Conservation (phyloP, 495 filamentous ascomycete genomes). For the Penicillium daleae region DNA sequence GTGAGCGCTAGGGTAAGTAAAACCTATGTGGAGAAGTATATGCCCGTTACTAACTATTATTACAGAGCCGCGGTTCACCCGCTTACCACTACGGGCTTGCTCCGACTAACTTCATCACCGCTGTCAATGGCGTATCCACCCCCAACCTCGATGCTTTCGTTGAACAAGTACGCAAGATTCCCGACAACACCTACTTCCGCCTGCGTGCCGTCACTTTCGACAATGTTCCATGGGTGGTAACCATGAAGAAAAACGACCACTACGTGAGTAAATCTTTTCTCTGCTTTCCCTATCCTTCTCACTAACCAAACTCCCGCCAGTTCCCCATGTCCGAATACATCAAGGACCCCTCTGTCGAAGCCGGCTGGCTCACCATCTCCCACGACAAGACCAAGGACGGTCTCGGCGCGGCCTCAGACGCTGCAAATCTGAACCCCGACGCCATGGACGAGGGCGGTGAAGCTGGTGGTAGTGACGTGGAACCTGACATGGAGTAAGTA, state of each 20-base stretch:
- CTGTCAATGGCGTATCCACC: conserved; percentile 86
- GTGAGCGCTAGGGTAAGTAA: conserved; percentile 74
- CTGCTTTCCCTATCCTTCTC: background rate
- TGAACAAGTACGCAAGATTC: conserved; percentile 77
- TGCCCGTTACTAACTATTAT: conserved; percentile 18
- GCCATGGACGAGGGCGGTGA: conserved; percentile 48
- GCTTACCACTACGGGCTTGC: conserved; percentile 91
- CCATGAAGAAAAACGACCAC: conserved; percentile 99
- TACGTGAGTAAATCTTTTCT: conserved; percentile 57
- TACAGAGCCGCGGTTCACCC: conserved; percentile 72
- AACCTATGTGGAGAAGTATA: background rate
- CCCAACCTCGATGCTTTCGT: conserved; percentile 80
- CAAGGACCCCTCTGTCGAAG: conserved; percentile 64
- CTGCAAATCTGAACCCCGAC: conserved; percentile 49
- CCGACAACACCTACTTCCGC: conserved; percentile 96
- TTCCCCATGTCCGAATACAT: conserved; percentile 90
- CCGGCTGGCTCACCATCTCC: conserved; percentile 73
- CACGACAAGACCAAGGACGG: conserved; percentile 65
- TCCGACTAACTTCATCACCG: conserved; percentile 96
- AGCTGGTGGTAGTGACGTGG: conserved; percentile 41
- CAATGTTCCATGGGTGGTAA: conserved; percentile 95
- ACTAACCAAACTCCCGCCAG: conserved; percentile 24
- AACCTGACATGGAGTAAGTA: conserved; percentile 38
- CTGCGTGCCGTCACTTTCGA: conserved; percentile 95
- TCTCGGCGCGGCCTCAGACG: conserved; percentile 41